Percentiles rank a stretch among this genome's conserved stretches.
Conservation (phyloP, 805 yeast genomes). For the Candida tibetensis region DNA sequence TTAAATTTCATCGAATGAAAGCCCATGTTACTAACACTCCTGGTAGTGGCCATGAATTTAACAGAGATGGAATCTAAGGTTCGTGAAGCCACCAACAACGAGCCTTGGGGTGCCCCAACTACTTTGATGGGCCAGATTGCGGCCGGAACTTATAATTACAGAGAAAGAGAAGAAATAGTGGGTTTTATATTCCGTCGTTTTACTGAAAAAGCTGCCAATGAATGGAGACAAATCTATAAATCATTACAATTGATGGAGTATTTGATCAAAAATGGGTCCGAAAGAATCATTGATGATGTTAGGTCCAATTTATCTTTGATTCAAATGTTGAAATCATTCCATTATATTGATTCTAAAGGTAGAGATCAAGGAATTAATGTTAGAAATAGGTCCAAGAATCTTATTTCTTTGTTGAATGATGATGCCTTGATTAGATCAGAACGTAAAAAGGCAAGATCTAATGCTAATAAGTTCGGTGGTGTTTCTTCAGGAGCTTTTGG, state of each 20-base stretch:
- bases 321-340: conserved; percentile 88
- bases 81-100: conserved; percentile 96
- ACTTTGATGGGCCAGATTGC: conserved; percentile 94
- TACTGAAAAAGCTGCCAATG: conserved; percentile 93
- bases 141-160: conserved; percentile 84
- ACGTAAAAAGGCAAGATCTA: conserved; percentile 85
- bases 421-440: conserved; percentile 76
- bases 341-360: conserved; percentile 89
- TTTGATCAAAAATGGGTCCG: conserved; percentile 87
- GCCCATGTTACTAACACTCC: conserved; percentile 9
- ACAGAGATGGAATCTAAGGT: conserved; percentile 97
- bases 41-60: conserved; percentile 73
- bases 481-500: conserved; percentile 56
- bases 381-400: conserved; percentile 81
- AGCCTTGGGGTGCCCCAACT: conserved; percentile 97
- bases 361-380: conserved; percentile 96
- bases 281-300: conserved; percentile 92
- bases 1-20: background rate
- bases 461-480: conserved; percentile 79
- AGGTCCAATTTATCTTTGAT: conserved; percentile 77
- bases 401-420: conserved; percentile 69
- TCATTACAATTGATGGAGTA: conserved; percentile 89
- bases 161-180: conserved; percentile 76
- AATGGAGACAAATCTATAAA: conserved; percentile 98
- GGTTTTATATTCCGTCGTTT: conserved; percentile 81